A percentile compares a stretch with the other conserved stretches of the same genome.
Evolutionary conservation across 768 basidiomycete species (phyloP).

Genomic region (Epithele typhae): DNA sequence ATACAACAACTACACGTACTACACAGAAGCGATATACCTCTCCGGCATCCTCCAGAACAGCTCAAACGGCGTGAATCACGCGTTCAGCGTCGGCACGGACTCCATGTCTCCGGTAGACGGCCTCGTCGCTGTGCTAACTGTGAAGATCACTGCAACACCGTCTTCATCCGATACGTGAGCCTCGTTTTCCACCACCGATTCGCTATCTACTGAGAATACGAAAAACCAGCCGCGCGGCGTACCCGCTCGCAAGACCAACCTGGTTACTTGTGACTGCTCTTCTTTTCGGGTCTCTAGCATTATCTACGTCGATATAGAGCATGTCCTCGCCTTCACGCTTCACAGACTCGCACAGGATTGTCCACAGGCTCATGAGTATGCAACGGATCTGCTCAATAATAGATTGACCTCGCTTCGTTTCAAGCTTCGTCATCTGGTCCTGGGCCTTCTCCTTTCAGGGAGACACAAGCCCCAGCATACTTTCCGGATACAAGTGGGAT

Average conservation of each 20-base stretch:
- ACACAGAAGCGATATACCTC: conserved; percentile 65
- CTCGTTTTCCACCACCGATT: too few species aligned
- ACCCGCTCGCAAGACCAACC: neutral
- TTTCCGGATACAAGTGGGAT: too few species aligned
- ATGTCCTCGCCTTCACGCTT: too few species aligned
- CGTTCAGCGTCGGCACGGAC: conserved; percentile 43
- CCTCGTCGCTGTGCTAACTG: conserved; percentile 71
- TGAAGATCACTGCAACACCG: conserved; percentile 52
- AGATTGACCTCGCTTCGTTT: too few species aligned
- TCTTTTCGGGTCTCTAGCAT: conserved; percentile 1
- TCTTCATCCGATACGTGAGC: conserved; percentile 7
- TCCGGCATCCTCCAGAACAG: conserved; percentile 68
- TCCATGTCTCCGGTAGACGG: conserved; percentile 74
- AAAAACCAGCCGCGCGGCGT: too few species aligned
- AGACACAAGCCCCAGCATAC: too few species aligned
- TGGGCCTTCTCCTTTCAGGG: too few species aligned
- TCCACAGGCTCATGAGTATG: too few species aligned
- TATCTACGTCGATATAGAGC: conserved; percentile 16
- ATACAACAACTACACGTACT: conserved; percentile 66
- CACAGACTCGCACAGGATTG: too few species aligned
- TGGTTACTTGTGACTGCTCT: conserved; percentile 1
- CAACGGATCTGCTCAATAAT: too few species aligned
- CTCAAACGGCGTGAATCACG: conserved; percentile 69
- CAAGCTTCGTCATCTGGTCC: too few species aligned
- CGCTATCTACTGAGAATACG: too few species aligned